Percentiles rank a stretch among this genome's conserved stretches.
These are phyloP conservation scores for Porodaedalea pini DNA, from an alignment of 1,284 basidiomycete genomes.

Conservation along the genomic window DNA sequence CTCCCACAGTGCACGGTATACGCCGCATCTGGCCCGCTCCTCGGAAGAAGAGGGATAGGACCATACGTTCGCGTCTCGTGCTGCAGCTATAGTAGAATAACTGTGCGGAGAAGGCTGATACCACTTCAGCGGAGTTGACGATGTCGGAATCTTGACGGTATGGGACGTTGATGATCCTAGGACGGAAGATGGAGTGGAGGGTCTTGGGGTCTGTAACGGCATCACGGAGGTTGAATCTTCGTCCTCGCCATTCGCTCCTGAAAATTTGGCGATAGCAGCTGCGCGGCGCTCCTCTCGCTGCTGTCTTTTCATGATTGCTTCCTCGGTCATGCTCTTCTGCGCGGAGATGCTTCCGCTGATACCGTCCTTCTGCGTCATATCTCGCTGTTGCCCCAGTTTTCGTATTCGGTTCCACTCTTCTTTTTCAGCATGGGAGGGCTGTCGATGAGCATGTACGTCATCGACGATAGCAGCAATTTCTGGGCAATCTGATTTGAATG, in stretches of 20 bases:
- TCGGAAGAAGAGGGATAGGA: constrained; percentile 61
- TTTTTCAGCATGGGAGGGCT: constrained; percentile 53
- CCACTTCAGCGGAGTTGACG: constrained; percentile 61
- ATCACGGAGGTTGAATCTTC: constrained; percentile 16
- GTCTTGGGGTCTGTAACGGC: constrained; percentile 22
- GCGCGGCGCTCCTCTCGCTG: constrained; percentile 59
- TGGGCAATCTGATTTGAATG: constrained; percentile 30
- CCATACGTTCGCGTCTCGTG: constrained; percentile 72
- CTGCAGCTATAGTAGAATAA: constrained; percentile 57
- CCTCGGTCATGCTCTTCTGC: constrained; percentile 51
- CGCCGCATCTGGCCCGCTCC: constrained; percentile 72
- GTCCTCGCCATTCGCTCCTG: constrained; percentile 30
- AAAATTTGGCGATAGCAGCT: constrained; percentile 33
- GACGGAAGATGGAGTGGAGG: constrained; percentile 24
- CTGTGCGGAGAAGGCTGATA: constrained; percentile 43
- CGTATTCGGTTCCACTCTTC: constrained; percentile 54
- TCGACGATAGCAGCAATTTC: constrained; percentile 78
- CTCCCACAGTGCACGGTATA: constrained; percentile 79
- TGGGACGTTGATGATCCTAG: constrained; percentile 35
- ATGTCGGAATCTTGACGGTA: constrained; percentile 58
- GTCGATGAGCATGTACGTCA: constrained; percentile 58
- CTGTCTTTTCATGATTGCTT: constrained; percentile 65
- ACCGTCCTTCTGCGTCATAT: constrained; percentile 42
- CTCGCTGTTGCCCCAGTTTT: constrained; percentile 43
- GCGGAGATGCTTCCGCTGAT: constrained; percentile 41